A percentile compares a stretch with the other conserved stretches of the same genome.
Evolutionary conservation across 2,329 filamentous ascomycete species (phyloP).

Genomic region (Stagonosporopsis chrysanthemi): DNA sequence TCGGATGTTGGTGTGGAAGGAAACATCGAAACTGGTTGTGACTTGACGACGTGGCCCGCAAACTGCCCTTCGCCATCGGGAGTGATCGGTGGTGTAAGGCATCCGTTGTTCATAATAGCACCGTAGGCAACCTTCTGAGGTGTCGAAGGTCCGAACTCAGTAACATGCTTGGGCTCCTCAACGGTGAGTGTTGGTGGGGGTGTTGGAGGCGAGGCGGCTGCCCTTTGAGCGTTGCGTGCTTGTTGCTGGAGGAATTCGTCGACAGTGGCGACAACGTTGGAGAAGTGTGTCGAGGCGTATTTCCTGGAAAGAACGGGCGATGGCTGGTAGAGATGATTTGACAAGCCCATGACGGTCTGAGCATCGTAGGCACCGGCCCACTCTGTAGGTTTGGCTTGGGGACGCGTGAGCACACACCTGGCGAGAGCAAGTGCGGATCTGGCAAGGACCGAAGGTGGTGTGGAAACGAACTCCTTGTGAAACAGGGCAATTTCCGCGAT

Average conservation of each 20-base stretch:
- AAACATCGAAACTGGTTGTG: conserved; percentile 39
- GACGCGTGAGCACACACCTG: conserved; percentile 81
- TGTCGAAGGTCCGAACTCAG: conserved; percentile 71
- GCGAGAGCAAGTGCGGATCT: conserved; percentile 85
- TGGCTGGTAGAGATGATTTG: conserved; percentile 71
- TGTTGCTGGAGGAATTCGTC: conserved; percentile 70
- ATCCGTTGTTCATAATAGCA: conserved; percentile 71
- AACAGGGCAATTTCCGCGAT: conserved; percentile 95
- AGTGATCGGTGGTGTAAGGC: conserved; percentile 85
- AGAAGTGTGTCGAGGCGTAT: conserved; percentile 71
- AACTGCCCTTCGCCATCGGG: conserved; percentile 65
- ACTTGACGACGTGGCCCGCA: conserved; percentile 41
- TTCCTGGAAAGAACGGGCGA: conserved; percentile 73
- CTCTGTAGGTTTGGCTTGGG: conserved; percentile 76
- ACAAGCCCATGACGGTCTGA: conserved; percentile 69
- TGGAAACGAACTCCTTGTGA: conserved; percentile 95
- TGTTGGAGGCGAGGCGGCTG: conserved; percentile 58
- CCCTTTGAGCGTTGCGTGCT: conserved; percentile 59
- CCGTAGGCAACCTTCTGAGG: conserved; percentile 77
- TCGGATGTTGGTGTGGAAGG: conserved; percentile 50
- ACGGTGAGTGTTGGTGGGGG: conserved; percentile 65
- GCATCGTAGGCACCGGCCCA: conserved; percentile 78
- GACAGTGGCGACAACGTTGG: conserved; percentile 68
- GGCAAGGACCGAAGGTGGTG: conserved; percentile 88
- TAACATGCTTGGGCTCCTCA: conserved; percentile 56